Base-by-base conservation (phyloP, 805 yeast species). In the Yamadazyma laniorum region DNA sequence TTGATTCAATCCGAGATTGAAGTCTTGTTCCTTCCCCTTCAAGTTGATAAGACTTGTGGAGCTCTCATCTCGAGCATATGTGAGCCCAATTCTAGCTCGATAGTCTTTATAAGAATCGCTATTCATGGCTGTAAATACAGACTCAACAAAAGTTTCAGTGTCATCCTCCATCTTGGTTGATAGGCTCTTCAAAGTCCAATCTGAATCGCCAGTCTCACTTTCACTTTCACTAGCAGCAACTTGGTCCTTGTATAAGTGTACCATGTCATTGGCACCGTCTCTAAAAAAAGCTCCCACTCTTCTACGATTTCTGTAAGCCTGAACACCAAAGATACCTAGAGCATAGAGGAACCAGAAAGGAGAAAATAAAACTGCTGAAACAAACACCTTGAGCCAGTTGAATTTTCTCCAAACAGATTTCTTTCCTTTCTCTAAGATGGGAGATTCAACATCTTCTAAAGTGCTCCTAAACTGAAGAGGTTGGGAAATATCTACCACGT, bases 281-380 rank as follows among this genome's bases (percentile, higher is more conserved):
- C 44, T 45, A 36, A 55, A 52, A 41, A 66, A 66, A 4, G 35
- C 38, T 6, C 43, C 38, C 4, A 67, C 58, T 36, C 73, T 47
- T 29, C 44, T 45, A 29, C 46, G 56, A 34, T 59, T 47, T 36
- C 52, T 61, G 19, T 63, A 37, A 17, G 70, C 54, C 44, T 74
- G 73, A 18, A 68, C 40, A 6, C 65, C 40, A 12, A 72, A 58
- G 16, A 55, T 58, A 11, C 75, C 52, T 25, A 82, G 50, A 43
- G 81, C 75, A 60, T 80, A 80, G n/a, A 74, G 35, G 2, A 74
- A 67, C 79, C 85, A 82, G 29, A 80, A 38, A 2, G 95, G 95
- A 1, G 83, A 67, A 28, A 77, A 69, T 1, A 85, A 47, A 3
- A 75, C 46, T 16, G 77, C 53, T 35, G 70, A 72, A 25, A 67